Percentiles rank a stretch among this genome's conserved stretches.
Conservation (phyloP, 257 asterid species). For the Solanum bulbocastanum region DNA sequence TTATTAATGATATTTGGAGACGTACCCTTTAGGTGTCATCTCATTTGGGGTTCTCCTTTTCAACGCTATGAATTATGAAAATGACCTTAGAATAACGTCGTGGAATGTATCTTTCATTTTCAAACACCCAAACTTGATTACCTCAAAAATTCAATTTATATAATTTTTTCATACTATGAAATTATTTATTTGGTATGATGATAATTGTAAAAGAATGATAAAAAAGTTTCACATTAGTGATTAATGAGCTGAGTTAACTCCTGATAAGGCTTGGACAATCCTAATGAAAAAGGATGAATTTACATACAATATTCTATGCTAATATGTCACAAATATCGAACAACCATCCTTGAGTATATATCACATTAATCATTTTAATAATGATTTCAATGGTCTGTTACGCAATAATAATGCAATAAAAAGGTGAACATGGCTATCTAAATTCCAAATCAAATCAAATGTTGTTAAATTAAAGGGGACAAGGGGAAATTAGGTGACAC, state of each 20-base stretch:
- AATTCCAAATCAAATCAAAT: not conserved
- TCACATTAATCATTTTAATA: not conserved
- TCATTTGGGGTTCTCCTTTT: not conserved
- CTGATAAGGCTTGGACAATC: no score
- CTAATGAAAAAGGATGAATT: not conserved
- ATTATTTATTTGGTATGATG: not conserved
- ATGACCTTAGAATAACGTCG: not conserved
- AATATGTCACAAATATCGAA: not conserved
- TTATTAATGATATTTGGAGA: not conserved
- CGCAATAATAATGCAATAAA: not conserved
- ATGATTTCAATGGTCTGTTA: not conserved
- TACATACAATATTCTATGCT: not conserved
- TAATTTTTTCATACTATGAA: not conserved
- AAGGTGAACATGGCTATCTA: not conserved
- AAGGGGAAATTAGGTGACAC: not conserved
- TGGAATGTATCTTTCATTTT: not conserved
- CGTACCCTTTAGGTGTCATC: not conserved
- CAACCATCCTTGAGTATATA: not conserved
- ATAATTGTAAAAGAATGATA: not conserved
- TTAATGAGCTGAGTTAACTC: no score
- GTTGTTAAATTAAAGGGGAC: not conserved
- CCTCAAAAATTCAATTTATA: not conserved
- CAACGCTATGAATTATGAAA: not conserved
- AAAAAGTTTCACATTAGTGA: no score
- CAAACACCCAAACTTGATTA: not conserved